Evolutionary conservation across 2,329 filamentous ascomycete genomes (phyloP).

Genomic region (Fonsecaea erecta): DNA sequence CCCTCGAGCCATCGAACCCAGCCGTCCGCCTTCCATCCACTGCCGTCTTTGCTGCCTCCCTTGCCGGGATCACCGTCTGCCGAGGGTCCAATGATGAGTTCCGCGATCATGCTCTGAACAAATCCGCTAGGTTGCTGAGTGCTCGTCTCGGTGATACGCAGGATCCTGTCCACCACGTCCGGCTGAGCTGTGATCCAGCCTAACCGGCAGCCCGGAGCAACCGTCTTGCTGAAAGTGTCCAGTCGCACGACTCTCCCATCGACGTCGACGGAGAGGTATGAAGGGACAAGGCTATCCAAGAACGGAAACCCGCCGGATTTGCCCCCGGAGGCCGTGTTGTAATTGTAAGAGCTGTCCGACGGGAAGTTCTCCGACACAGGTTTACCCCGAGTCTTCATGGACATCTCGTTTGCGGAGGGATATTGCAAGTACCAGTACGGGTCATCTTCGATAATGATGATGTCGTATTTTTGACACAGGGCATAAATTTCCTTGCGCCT

Average conservation of each 20-base stretch:
- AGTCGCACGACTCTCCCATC: constrained; percentile 87
- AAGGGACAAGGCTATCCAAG: constrained; percentile 81
- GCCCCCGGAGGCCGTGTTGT: constrained; percentile 45
- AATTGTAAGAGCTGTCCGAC: constrained; percentile 43
- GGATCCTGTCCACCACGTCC: constrained; percentile 72
- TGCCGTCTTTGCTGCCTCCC: constrained; percentile 56
- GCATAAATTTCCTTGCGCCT: constrained; percentile 79
- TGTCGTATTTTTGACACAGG: constrained; percentile 80
- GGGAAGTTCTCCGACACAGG: constrained; percentile 42
- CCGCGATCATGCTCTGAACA: constrained; percentile 79
- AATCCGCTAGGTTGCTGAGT: constrained; percentile 90
- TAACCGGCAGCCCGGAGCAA: constrained; percentile 85
- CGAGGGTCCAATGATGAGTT: constrained; percentile 71
- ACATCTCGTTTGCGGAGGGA: constrained; percentile 66
- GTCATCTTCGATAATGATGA: constrained; percentile 91
- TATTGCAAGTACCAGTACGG: constrained; percentile 96
- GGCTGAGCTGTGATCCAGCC: constrained; percentile 91
- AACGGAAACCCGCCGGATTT: constrained; percentile 72
- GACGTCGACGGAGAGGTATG: constrained; percentile 78
- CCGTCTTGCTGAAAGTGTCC: constrained; percentile 92
- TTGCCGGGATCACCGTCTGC: constrained; percentile 55
- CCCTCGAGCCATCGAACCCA: constrained; percentile 93
- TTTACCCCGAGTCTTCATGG: constrained; percentile 40
- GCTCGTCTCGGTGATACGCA: constrained; percentile 73
- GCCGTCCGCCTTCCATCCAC: constrained; percentile 77